phyloP scores from a whole-genome alignment of 2,329 filamentous ascomycete genomes.

The Zasmidium cellare region DNA sequence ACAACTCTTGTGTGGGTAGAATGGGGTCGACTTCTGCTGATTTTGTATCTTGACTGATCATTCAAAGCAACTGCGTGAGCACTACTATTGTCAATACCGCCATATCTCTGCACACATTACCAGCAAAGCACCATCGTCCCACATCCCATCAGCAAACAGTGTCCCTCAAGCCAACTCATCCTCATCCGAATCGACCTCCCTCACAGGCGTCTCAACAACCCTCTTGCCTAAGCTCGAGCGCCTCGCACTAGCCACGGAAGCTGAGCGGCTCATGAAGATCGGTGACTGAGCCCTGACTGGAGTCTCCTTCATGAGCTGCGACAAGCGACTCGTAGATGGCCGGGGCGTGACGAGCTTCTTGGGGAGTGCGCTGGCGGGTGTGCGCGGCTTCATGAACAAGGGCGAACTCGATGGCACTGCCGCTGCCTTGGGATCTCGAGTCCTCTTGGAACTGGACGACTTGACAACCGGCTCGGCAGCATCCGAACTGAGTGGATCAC shows the following conservation, averaged over 20 bases:
- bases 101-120: background rate
- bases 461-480: background rate
- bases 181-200: constrained; percentile 19
- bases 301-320: constrained; percentile 9
- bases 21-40: too few relatives aligned
- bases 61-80: too few relatives aligned
- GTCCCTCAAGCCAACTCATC: constrained; percentile 17
- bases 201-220: constrained; percentile 15
- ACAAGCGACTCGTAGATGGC: constrained; percentile 6
- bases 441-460: background rate
- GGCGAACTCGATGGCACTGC: constrained; percentile 4
- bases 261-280: constrained; percentile 5
- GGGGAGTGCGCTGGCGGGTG: constrained; percentile 9
- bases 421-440: too few relatives aligned
- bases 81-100: background rate
- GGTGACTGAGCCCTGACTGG: constrained; percentile 3
- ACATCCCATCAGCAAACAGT: background rate
- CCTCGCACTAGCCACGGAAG: constrained; percentile 3
- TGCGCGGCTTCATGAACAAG: constrained; percentile 5
- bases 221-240: constrained; percentile 5
- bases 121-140: background rate
- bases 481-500: background rate
- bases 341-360: constrained; percentile 10
- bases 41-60: too few relatives aligned
- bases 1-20: too few relatives aligned